phyloP scores from a whole-genome alignment of 805 yeast species.

The Wickerhamiella slavikovae region DNA sequence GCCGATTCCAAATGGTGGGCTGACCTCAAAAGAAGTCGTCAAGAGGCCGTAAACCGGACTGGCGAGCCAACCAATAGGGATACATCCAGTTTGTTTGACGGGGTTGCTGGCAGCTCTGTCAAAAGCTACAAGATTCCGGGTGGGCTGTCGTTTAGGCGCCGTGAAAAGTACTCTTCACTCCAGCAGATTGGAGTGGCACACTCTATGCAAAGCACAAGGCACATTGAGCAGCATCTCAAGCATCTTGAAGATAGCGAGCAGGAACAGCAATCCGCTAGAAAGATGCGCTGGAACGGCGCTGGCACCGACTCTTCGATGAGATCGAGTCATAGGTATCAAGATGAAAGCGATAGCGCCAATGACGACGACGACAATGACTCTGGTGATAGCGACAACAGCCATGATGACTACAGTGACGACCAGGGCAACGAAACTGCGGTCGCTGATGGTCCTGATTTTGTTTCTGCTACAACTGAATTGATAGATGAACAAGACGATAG shows the following conservation, averaged over 20 bases:
- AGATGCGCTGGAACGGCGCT: no score
- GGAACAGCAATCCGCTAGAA: no score
- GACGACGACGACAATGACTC: not conserved
- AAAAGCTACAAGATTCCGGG: slow-evolving; percentile 9
- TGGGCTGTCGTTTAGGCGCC: slow-evolving; percentile 6
- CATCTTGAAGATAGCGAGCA: not conserved
- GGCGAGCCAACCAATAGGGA: not conserved
- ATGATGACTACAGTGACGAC: not conserved
- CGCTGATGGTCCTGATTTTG: not conserved
- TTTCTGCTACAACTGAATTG: no score
- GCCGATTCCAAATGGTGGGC: slow-evolving; percentile 74
- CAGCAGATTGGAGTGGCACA: slow-evolving; percentile 64
- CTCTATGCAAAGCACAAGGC: slow-evolving; percentile 32
- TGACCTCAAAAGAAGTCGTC: slow-evolving; percentile 25
- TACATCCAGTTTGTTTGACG: not conserved
- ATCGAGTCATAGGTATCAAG: no score
- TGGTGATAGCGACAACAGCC: not conserved
- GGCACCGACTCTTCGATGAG: no score
- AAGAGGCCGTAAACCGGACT: not conserved
- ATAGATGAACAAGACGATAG: not conserved
- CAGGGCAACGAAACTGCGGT: not conserved
- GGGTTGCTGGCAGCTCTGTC: slow-evolving; percentile 1
- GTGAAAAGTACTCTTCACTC: slow-evolving; percentile 32
- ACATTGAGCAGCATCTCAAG: slow-evolving; percentile 1
- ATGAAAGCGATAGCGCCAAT: not conserved